Percentiles rank a stretch among this genome's conserved stretches.
These are phyloP conservation scores for Guadua angustifolia DNA, from an alignment of 176 grass and related monocot species.

Conservation along the genomic window DNA sequence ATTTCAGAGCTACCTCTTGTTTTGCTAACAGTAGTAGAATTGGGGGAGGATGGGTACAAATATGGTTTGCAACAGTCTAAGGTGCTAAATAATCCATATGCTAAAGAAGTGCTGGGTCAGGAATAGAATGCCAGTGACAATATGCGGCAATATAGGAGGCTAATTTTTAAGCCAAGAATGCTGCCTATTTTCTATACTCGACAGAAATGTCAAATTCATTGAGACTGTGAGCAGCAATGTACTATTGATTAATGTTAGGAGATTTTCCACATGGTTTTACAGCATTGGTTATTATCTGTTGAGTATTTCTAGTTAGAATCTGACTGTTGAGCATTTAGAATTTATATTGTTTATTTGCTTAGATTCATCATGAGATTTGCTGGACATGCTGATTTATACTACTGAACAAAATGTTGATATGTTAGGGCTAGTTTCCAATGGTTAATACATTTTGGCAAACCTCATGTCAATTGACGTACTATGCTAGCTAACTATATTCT, in stretches of 20 bases:
- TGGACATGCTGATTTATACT: neutral
- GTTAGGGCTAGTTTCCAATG: neutral
- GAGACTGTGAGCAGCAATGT: neutral
- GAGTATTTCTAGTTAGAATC: neutral
- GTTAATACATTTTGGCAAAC: neutral
- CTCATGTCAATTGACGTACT: neutral
- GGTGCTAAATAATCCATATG: neutral
- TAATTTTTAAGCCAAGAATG: conserved; percentile 26
- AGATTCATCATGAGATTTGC: neutral
- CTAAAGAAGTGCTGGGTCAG: neutral
- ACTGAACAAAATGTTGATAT: conserved; percentile 4
- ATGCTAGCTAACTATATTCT: conserved; percentile 25
- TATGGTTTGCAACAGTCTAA: neutral
- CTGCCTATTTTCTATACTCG: neutral
- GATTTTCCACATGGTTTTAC: neutral
- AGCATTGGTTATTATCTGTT: neutral
- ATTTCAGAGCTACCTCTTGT: conserved; percentile 19
- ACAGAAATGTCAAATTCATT: neutral
- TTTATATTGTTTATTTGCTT: neutral
- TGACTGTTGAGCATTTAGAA: neutral
- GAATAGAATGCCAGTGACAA: neutral
- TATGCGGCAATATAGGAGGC: neutral
- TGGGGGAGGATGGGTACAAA: neutral
- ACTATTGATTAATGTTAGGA: neutral
- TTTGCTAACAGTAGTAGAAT: neutral